These are phyloP conservation scores for Melaleuca alternifolia DNA, from an alignment of 345 rosid species.

Conservation along the genomic window DNA sequence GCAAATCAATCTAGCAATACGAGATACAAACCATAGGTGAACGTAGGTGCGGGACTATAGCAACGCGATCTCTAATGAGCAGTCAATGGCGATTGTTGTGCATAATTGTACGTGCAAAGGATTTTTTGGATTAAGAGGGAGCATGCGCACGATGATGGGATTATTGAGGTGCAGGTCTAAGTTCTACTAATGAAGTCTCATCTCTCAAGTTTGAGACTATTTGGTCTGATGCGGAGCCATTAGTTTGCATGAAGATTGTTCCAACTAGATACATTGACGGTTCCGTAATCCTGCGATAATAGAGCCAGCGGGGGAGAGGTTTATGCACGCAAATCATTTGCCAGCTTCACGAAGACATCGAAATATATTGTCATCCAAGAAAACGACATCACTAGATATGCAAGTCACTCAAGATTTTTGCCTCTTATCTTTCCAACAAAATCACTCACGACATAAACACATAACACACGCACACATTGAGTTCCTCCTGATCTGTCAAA, in stretches of 20 bases:
- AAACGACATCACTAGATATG: background rate
- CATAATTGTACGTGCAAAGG: background rate
- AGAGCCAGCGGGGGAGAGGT: background rate
- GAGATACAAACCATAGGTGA: background rate
- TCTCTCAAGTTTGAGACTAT: background rate
- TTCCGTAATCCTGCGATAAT: fast-evolving
- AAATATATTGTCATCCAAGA: background rate
- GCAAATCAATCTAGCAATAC: background rate
- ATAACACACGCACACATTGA: background rate
- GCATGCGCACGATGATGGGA: background rate
- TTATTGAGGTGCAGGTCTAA: background rate
- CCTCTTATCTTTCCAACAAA: background rate
- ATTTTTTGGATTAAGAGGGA: background rate
- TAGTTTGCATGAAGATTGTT: background rate
- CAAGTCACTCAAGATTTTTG: background rate
- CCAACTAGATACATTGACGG: background rate
- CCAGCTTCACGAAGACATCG: background rate
- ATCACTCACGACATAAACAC: background rate
- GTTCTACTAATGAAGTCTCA: background rate
- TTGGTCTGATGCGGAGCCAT: background rate
- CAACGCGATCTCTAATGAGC: background rate
- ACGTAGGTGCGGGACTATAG: background rate
- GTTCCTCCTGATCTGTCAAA: background rate
- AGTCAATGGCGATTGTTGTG: background rate
- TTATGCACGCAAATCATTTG: background rate